Conservation (phyloP, 495 filamentous ascomycete species). For the Penicillium egyptiacum region DNA sequence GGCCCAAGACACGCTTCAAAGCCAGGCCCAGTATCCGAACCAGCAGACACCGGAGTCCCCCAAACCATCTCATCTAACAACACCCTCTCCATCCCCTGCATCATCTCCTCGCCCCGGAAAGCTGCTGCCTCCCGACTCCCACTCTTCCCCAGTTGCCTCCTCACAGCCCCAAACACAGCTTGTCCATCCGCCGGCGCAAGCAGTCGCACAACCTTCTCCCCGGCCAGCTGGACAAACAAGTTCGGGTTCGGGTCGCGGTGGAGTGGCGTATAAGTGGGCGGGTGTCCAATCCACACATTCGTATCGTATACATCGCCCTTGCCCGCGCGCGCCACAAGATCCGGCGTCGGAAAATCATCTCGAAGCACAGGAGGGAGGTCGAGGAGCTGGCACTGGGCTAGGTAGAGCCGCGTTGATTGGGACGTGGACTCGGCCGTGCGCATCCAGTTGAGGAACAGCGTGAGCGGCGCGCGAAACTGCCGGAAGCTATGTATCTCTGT, state of each 20-base stretch:
- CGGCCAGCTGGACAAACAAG: constrained; percentile 79
- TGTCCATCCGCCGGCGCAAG: constrained; percentile 61
- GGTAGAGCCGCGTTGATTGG: constrained; percentile 59
- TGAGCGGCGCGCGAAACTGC: constrained; percentile 57
- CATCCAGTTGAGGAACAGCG: constrained; percentile 58
- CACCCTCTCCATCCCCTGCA: constrained; percentile 71
- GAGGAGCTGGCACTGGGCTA: constrained; percentile 76
- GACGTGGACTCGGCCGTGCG: constrained; percentile 32
- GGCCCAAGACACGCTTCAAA: constrained; percentile 59
- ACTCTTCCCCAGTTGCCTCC: constrained; percentile 44
- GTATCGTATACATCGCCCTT: constrained; percentile 78
- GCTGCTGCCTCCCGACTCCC: constrained; percentile 46
- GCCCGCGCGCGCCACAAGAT: constrained; percentile 58
- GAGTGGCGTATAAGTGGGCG: constrained; percentile 83
- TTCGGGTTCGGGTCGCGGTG: constrained; percentile 96
- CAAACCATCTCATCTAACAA: constrained; percentile 70
- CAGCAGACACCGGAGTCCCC: constrained; percentile 36
- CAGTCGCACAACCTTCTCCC: constrained; percentile 72
- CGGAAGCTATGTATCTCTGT: constrained; percentile 41
- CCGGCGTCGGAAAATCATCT: constrained; percentile 67
- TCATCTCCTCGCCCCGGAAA: constrained; percentile 88
- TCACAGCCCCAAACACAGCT: constrained; percentile 58
- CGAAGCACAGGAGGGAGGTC: constrained; percentile 61
- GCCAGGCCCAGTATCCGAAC: constrained; percentile 33
- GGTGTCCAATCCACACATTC: constrained; percentile 83